Percentiles rank a stretch among this genome's conserved stretches.
phyloP scores from a whole-genome alignment of 371 early-diverging fungal species.

The Mortierella sp. region DNA sequence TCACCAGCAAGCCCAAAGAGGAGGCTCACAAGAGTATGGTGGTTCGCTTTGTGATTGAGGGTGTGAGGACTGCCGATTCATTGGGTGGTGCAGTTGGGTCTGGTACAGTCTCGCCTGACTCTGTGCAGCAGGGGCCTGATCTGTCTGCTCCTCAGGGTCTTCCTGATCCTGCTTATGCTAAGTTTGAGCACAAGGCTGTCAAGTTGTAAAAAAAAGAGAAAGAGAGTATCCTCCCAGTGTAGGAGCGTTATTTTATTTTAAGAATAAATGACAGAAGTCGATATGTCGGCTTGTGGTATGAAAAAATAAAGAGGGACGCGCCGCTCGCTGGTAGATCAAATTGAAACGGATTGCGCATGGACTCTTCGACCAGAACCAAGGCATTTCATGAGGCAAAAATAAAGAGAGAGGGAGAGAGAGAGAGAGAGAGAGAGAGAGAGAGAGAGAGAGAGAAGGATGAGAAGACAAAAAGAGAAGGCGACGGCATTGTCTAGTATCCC shows the following conservation, averaged over 20 bases:
- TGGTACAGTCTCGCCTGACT: background rate
- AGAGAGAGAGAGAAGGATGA: too few relatives aligned
- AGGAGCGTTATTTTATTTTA: too few relatives aligned
- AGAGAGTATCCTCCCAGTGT: background rate
- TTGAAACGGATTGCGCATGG: too few relatives aligned
- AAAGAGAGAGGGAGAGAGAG: too few relatives aligned
- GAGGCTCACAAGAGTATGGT: conserved; percentile 44
- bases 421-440: too few relatives aligned
- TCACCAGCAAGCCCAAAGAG: conserved; percentile 28
- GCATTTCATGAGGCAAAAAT: background rate
- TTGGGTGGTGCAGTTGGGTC: too few relatives aligned
- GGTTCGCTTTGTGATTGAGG: conserved; percentile 49
- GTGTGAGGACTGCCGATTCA: background rate
- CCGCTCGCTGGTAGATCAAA: too few relatives aligned
- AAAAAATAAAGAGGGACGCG: too few relatives aligned
- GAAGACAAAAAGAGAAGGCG: background rate
- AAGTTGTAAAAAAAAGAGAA: background rate
- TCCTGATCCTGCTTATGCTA: conserved; percentile 16
- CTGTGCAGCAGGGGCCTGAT: background rate
- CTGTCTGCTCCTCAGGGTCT: background rate
- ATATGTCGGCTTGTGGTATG: too few relatives aligned
- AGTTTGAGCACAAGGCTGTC: conserved; percentile 6
- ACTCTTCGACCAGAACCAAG: too few relatives aligned
- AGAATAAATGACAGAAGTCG: too few relatives aligned
- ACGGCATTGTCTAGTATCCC: conserved; percentile 13